Evolutionary conservation across 495 filamentous ascomycete genomes (phyloP), one percentile per base, ranked within the genome.

Genomic region (Talaromyces liani): DNA sequence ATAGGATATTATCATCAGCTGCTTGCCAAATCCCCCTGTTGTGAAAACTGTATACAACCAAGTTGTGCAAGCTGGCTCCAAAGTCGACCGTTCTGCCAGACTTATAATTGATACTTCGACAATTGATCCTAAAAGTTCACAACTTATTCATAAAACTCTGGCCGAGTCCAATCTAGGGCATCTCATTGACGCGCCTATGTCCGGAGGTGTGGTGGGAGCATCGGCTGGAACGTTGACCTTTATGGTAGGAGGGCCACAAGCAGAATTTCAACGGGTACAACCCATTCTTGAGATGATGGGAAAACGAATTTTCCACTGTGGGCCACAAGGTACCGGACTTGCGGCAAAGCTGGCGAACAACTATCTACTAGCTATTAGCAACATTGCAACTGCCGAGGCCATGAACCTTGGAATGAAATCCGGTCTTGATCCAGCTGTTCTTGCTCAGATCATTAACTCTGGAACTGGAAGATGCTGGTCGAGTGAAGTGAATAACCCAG

Each of bases 331-430:
- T 3, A 80, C 88, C 22, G 92, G 92, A 4, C 80, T 97, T 1
- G 86, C 88, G 2, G 91, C 87, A 10, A 97, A 97, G 73, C 80
- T 97, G 8, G 90, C 92, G 27, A 97, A 97, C 74, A 96, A 97
- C 70, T 96, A 96, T 70, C 85, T 96, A 47, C 80, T 97, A 14
- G 91, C 91, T 2, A 87, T 97, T 61, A 92, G 90, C 72, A 97
- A 96, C 70, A 92, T 97, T 68, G 92, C 91, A 3, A 93, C 91
- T 1, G 88, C 90, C 1, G 92, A 97, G 74, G 92, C 91, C 1
- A 95, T 97, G 92, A 92, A 92, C 65, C 83, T 97, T n/a, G 92
- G 91, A 24, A 85, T 93, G 18, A 85, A 84, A 65, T 91, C 87
- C 81, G 92, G 92, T 3, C 82, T 97, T 12, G 89, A 96, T 62